phyloP scores from a whole-genome alignment of 192 early-diverging fungal genomes.

The Rhizophagus prolifer region DNA sequence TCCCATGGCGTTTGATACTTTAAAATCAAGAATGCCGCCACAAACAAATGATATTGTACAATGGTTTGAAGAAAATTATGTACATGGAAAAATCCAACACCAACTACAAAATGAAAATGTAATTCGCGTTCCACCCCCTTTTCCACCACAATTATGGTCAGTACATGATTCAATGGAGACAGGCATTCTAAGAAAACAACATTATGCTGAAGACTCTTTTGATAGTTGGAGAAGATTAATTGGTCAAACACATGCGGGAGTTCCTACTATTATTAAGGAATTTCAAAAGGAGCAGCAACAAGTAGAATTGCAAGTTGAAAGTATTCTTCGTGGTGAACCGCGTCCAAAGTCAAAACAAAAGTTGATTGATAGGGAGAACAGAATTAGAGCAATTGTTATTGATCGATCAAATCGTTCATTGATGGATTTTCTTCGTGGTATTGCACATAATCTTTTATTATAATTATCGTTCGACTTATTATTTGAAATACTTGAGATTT shows the following conservation, averaged over 20 bases:
- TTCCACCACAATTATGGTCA: slow-evolving; percentile 7
- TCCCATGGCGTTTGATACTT: not conserved
- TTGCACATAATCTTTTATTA: no score
- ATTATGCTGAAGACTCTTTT: not conserved
- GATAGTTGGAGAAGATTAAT: not conserved
- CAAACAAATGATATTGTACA: not conserved
- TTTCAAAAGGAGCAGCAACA: slow-evolving; percentile 16
- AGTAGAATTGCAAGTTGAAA: not conserved
- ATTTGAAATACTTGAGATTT: no score
- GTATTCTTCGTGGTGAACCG: not conserved
- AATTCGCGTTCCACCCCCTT: not conserved
- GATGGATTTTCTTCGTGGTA: no score
- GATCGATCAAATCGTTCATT: not conserved
- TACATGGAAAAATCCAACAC: not conserved
- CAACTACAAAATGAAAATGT: not conserved
- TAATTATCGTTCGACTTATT: no score
- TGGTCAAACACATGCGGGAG: not conserved
- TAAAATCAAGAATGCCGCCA: not conserved
- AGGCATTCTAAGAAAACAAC: not conserved
- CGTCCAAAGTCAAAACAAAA: not conserved
- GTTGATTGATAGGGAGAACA: not conserved
- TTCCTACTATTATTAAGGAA: slow-evolving; percentile 4
- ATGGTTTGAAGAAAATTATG: slow-evolving; percentile 16
- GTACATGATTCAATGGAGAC: not conserved
- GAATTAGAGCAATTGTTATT: slow-evolving; percentile 1